Percentiles rank a stretch among this genome's conserved stretches.
phyloP scores from a whole-genome alignment of 176 grass and related monocot species.

The Hordeum marinum region DNA sequence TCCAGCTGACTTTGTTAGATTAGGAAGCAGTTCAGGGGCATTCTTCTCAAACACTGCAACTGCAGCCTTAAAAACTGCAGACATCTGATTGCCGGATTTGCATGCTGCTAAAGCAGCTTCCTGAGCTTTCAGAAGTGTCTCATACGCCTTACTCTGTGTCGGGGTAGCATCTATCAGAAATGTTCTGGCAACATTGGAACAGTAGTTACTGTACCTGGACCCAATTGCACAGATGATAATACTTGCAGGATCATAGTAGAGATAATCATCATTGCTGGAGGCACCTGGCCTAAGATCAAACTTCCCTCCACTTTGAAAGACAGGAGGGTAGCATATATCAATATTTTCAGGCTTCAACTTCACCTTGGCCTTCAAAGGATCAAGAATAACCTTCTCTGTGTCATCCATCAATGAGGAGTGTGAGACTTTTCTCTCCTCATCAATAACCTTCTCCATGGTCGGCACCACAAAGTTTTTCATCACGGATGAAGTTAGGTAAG shows the following conservation, averaged over 20 bases:
- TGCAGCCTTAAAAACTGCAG: slow-evolving; percentile 58
- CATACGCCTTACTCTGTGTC: slow-evolving; percentile 68
- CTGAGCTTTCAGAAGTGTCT: slow-evolving; percentile 87
- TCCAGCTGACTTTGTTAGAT: slow-evolving; percentile 79
- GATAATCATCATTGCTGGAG: slow-evolving; percentile 75
- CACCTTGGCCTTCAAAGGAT: slow-evolving; percentile 73
- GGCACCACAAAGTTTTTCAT: slow-evolving; percentile 95
- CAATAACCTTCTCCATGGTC: slow-evolving; percentile 79
- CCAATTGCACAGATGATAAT: slow-evolving; percentile 90
- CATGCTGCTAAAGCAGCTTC: slow-evolving; percentile 66
- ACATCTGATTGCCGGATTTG: slow-evolving; percentile 61
- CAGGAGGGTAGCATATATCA: slow-evolving; percentile 92
- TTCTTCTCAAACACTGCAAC: slow-evolving; percentile 56
- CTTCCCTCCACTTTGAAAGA: slow-evolving; percentile 93
- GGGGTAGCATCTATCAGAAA: slow-evolving; percentile 77
- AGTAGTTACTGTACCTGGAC: slow-evolving; percentile 80
- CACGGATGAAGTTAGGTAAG: slow-evolving; percentile 72
- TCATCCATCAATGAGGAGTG: slow-evolving; percentile 88
- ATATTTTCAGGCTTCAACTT: slow-evolving; percentile 89
- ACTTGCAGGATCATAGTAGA: slow-evolving; percentile 86
- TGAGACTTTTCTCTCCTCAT: slow-evolving; percentile 79
- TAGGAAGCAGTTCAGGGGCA: slow-evolving; percentile 65
- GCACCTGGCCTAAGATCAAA: slow-evolving; percentile 86
- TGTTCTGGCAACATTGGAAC: slow-evolving; percentile 86
- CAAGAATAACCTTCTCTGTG: slow-evolving; percentile 78